Conservation (phyloP, 805 yeast genomes). For the Wickerhamomyces bovis region DNA sequence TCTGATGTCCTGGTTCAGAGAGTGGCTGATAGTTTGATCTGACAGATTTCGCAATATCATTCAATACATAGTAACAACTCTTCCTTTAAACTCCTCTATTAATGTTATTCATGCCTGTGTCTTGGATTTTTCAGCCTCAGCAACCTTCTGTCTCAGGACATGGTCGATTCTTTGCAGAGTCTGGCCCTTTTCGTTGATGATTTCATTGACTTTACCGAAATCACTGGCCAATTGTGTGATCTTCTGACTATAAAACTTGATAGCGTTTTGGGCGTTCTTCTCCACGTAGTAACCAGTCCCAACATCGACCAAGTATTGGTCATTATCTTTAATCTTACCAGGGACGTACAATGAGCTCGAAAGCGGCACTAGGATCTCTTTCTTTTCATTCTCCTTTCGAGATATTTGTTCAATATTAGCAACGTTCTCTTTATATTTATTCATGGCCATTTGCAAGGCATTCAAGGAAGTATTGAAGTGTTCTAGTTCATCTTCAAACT, state of each 20-base stretch:
- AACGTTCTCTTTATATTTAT: slow-evolving; percentile 76
- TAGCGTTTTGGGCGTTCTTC: slow-evolving; percentile 62
- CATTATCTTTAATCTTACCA: slow-evolving; percentile 61
- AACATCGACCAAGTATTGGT: slow-evolving; percentile 80
- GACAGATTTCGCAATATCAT: too few relatives aligned
- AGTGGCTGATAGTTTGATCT: too few relatives aligned
- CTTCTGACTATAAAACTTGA: slow-evolving; percentile 65
- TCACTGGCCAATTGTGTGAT: slow-evolving; percentile 68
- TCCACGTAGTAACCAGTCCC: slow-evolving; percentile 96
- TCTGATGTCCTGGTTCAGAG: too few relatives aligned
- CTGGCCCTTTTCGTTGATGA: slow-evolving; percentile 70
- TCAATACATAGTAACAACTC: not conserved
- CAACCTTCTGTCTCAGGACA: slow-evolving; percentile 46
- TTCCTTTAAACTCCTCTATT: not conserved
- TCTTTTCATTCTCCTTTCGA: slow-evolving; percentile 33
- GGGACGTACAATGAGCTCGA: slow-evolving; percentile 88
- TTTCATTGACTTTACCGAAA: slow-evolving; percentile 62
- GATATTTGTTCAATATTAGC: slow-evolving; percentile 56
- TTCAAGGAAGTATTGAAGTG: slow-evolving; percentile 80
- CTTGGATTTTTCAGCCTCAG: slow-evolving; percentile 7
- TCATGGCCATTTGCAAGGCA: slow-evolving; percentile 77
- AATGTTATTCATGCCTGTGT: not conserved
- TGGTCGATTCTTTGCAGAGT: slow-evolving; percentile 56
- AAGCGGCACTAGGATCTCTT: slow-evolving; percentile 73
- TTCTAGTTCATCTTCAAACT: slow-evolving; percentile 77